Percentiles rank a stretch among this genome's conserved stretches.
These are phyloP conservation scores for Corylus avellana DNA, from an alignment of 306 rosid genomes.

Conservation along the genomic window DNA sequence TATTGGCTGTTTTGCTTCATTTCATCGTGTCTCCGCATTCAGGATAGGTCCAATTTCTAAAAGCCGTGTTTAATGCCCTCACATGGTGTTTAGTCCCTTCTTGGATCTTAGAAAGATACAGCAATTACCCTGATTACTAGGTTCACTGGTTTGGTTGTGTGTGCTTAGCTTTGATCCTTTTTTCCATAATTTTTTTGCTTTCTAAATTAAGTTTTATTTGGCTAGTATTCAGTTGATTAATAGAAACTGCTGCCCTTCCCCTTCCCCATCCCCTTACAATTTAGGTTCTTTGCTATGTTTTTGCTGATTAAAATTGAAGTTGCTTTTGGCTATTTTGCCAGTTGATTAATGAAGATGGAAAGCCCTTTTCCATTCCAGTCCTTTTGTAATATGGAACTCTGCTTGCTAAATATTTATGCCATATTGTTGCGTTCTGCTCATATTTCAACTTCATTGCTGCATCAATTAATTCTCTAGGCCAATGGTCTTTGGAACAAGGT, in stretches of 20 bases:
- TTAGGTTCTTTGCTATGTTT: not conserved
- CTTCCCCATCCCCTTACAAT: not conserved
- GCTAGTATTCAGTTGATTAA: not conserved
- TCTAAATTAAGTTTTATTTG: not conserved
- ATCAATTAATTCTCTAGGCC: conserved; percentile 2
- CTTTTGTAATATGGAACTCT: not conserved
- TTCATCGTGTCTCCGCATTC: not conserved
- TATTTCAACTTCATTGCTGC: not conserved
- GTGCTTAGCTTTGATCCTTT: not conserved
- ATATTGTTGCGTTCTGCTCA: not conserved
- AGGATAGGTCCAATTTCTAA: not conserved
- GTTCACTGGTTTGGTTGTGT: not conserved
- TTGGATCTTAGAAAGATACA: not conserved
- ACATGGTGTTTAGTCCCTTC: not conserved
- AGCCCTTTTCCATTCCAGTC: not conserved
- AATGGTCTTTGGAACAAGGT: not conserved
- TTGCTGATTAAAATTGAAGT: not conserved
- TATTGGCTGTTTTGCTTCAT: not conserved
- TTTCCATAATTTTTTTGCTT: not conserved
- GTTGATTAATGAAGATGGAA: not conserved
- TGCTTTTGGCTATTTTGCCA: not conserved
- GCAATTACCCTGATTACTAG: not conserved
- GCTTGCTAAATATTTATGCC: not conserved
- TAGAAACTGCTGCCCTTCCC: not conserved
- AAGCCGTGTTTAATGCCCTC: not conserved